Conservation (phyloP, 2,329 filamentous ascomycete genomes). For the Aspergillaceae sp. region DNA sequence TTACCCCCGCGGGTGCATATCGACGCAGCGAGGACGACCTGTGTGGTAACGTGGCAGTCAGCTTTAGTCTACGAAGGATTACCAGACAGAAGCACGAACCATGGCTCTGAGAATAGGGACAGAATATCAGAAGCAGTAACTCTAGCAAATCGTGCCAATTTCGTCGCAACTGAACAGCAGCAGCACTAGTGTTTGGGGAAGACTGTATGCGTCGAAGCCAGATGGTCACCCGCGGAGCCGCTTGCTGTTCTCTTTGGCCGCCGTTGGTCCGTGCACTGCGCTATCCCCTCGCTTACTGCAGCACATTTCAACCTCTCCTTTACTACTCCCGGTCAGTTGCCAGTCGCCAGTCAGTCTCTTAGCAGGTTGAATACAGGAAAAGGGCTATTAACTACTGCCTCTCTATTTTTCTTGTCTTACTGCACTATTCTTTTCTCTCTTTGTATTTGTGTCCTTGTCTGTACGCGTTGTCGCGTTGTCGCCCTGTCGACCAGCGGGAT, state of each 20-base stretch:
- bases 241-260: constrained; percentile 33
- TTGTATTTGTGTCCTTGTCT: constrained; percentile 1
- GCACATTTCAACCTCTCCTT: constrained; percentile 8
- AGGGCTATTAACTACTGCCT: no score
- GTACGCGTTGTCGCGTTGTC: neutral
- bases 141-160: no score
- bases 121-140: neutral
- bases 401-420: neutral
- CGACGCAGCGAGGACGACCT: constrained; percentile 98
- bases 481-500: constrained; percentile 1
- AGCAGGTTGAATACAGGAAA: no score
- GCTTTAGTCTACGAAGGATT: constrained; percentile 1
- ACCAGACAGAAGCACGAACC: constrained; percentile 13
- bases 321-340: neutral
- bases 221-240: constrained; percentile 16
- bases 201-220: constrained; percentile 10
- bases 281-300: constrained; percentile 32
- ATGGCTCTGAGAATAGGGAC: constrained; percentile 13
- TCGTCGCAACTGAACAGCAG: no score
- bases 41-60: constrained; percentile 14
- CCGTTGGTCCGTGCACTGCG: constrained; percentile 26
- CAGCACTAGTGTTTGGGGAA: constrained; percentile 8
- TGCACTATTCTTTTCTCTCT: constrained; percentile 3
- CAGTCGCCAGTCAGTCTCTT: no score
- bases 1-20: constrained; percentile 98